A percentile compares a stretch with the other conserved stretches of the same genome.
phyloP scores from a whole-genome alignment of 306 rosid species.

The Cercis canadensis region DNA sequence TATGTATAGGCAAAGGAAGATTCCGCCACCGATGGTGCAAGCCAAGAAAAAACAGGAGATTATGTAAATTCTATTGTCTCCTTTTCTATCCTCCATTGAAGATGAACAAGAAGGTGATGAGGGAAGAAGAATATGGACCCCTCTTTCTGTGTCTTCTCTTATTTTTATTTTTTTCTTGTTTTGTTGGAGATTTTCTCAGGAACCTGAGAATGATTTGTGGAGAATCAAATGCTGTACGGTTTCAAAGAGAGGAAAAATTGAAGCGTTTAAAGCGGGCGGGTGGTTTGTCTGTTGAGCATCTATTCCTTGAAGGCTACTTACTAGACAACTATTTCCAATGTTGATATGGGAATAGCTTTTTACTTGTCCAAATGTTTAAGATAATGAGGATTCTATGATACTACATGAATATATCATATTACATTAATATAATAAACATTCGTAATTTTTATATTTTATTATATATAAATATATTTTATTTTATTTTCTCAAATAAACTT shows the following conservation, averaged over 20 bases:
- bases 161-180: neutral
- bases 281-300: slow-evolving; percentile 36
- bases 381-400: too few species aligned
- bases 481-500: too few species aligned
- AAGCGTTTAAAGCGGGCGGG: slow-evolving; percentile 53
- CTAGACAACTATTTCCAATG: too few species aligned
- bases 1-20: slow-evolving; percentile 65
- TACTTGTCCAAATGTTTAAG: too few species aligned
- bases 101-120: slow-evolving; percentile 23
- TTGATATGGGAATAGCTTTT: too few species aligned
- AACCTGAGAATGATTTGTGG: neutral
- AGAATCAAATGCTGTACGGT: neutral
- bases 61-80: slow-evolving; percentile 62
- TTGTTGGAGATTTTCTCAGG: slow-evolving; percentile 31
- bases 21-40: slow-evolving; percentile 66
- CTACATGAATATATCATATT: too few species aligned
- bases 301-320: too few species aligned
- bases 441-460: too few species aligned
- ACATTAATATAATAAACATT: too few species aligned
- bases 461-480: too few species aligned
- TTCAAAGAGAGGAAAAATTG: slow-evolving; percentile 35
- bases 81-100: slow-evolving; percentile 74
- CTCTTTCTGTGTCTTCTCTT: neutral
- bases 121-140: slow-evolving; percentile 31
- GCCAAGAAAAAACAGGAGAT: slow-evolving; percentile 55